Conservation (phyloP, 805 yeast species). For the Candida railenensis region DNA sequence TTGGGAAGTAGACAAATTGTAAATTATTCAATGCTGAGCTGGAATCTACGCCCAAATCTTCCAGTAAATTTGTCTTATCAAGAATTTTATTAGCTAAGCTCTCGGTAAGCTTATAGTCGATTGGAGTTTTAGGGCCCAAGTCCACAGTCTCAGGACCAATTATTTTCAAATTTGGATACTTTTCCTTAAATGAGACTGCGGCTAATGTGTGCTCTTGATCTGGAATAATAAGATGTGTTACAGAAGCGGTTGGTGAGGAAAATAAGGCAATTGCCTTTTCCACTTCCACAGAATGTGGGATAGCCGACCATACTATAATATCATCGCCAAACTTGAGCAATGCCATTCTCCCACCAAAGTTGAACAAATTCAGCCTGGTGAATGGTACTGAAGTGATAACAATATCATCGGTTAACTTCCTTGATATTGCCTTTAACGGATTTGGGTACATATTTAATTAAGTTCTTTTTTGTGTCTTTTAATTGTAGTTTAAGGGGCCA, state of each 20-base stretch:
- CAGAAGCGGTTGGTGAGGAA: constrained; percentile 30
- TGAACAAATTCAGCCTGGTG: constrained; percentile 25
- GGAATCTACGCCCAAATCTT: constrained; percentile 35
- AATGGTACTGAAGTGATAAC: constrained; percentile 36
- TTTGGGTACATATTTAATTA: constrained; percentile 23
- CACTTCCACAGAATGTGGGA: constrained; percentile 52
- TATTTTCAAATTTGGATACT: constrained; percentile 49
- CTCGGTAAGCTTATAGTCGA: constrained; percentile 42
- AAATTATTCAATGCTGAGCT: constrained; percentile 39
- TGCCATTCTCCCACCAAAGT: constrained; percentile 45
- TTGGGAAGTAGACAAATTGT: constrained; percentile 57
- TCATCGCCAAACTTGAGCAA: constrained; percentile 28
- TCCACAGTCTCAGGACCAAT: constrained; percentile 49
- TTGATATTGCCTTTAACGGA: constrained; percentile 28
- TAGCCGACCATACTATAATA: constrained; percentile 54
- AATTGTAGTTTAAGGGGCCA: too few relatives aligned
- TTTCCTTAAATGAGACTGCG: constrained; percentile 48
- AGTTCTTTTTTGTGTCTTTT: neutral
- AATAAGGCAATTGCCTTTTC: constrained; percentile 34
- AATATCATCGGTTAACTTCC: constrained; percentile 32
- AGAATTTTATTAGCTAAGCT: constrained; percentile 33
- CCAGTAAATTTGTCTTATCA: constrained; percentile 20
- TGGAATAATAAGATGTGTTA: constrained; percentile 57
- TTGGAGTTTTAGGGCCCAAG: constrained; percentile 29
- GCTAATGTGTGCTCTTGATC: constrained; percentile 68